Evolutionary conservation across 2,329 filamentous ascomycete species (phyloP), one percentile per base, ranked within the genome.

Genomic region (Trichoderma atroviride): DNA sequence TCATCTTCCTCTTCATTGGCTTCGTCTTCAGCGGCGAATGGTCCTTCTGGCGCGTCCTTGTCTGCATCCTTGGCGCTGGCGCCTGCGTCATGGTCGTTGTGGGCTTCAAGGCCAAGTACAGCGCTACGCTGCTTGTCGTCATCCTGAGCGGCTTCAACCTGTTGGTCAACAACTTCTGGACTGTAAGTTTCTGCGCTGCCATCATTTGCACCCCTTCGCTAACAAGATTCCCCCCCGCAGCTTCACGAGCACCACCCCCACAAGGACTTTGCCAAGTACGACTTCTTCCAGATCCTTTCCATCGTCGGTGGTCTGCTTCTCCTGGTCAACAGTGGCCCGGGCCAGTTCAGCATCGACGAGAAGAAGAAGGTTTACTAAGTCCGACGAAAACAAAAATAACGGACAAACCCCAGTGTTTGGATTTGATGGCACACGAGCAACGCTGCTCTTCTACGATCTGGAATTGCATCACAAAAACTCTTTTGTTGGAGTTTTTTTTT

Each of bases 241-340:
- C 93, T 99, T 74, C 95, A 98, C 85, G 92, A 95, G 75, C 92
- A 97, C 84, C 96, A 99, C 85, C 96, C 96, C 60, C 95, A 98
- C 87, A 98, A 98, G 89, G 96, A 99, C 83, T 99, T 99, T 79
- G 96, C 96, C 86, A 99, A 99, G 85, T 99, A 99, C 88, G 96
- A 99, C 81, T 99, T 99, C 87, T 99, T 99, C 90, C 96, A 99
- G 86, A 97, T 98, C 76, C 87, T 99, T 68, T 99, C 96, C 64
- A 99, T 99, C 79, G 95, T 98, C 74, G 96, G 96, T 73, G 96
- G 96, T 81, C 92, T 99, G 69, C 87, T 99, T 70, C 90, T 99
- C 74, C 89, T 99, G 74, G 94, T 98, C 83, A 99, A 99, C 89
- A 97, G 96, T 88, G 96, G 96, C 71, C 96, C 96, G 11, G 96